Conservation (phyloP, 2,329 filamentous ascomycete species). For the Epichloe coenophiala region DNA sequence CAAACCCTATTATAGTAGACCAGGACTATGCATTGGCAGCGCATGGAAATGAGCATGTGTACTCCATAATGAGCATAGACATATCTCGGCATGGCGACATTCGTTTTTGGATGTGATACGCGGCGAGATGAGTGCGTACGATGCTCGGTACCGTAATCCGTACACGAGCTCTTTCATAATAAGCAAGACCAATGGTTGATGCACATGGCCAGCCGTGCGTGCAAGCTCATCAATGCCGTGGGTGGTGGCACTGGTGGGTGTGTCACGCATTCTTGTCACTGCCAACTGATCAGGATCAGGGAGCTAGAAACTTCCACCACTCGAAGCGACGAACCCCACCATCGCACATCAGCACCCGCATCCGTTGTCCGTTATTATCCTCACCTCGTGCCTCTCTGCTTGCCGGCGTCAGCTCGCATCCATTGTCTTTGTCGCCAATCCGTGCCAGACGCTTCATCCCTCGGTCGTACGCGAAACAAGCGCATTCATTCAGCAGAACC, state of each 20-base stretch:
- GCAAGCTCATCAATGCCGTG: background rate
- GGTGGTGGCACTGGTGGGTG: no score
- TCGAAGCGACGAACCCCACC: background rate
- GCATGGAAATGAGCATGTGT: background rate
- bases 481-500: background rate
- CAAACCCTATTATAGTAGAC: background rate
- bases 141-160: background rate
- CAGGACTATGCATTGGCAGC: background rate
- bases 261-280: background rate
- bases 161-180: no score
- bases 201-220: background rate
- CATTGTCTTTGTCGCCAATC: no score
- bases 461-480: no score
- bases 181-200: background rate
- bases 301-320: constrained; percentile 13
- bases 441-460: no score
- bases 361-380: background rate
- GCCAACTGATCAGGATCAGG: background rate
- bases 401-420: no score
- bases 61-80: background rate
- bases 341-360: background rate
- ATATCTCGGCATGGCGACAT: background rate
- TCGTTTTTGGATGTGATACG: background rate
- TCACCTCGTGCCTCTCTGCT: background rate
- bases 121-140: background rate